Conservation (phyloP, 148 eudicot genomes). For the Gaultheria prostrata region DNA sequence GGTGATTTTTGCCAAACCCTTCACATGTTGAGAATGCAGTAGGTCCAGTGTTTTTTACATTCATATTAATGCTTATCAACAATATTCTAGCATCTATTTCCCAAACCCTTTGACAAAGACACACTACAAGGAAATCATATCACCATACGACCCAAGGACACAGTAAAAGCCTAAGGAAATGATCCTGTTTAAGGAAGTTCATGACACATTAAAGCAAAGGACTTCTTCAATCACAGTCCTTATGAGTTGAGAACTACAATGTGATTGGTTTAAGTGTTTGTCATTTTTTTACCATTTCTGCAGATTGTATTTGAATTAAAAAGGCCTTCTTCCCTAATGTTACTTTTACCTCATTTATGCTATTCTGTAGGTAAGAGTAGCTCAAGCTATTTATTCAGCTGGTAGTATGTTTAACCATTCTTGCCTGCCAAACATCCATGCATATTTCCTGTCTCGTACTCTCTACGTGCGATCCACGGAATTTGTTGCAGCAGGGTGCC, state of each 20-base stretch:
- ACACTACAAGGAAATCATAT: neutral
- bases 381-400: slow-evolving; percentile 73
- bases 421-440: slow-evolving; percentile 82
- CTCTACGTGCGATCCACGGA: slow-evolving; percentile 75
- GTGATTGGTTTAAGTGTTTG: neutral
- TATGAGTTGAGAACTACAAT: neutral
- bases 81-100: neutral
- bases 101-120: neutral
- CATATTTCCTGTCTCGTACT: slow-evolving; percentile 79
- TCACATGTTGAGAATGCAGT: neutral
- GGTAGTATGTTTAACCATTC: slow-evolving; percentile 96
- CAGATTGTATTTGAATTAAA: slow-evolving; percentile 13
- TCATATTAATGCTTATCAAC: neutral
- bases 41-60: neutral
- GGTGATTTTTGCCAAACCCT: neutral
- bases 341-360: slow-evolving; percentile 4
- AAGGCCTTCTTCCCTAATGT: slow-evolving; percentile 11
- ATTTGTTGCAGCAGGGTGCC: slow-evolving; percentile 44
- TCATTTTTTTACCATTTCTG: neutral
- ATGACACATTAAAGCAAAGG: neutral
- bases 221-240: neutral
- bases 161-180: neutral
- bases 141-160: neutral
- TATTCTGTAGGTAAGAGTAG: slow-evolving; percentile 63
- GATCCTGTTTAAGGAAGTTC: neutral